phyloP scores from a whole-genome alignment of 2,329 filamentous ascomycete species.

The Fusarium xyrophilum region DNA sequence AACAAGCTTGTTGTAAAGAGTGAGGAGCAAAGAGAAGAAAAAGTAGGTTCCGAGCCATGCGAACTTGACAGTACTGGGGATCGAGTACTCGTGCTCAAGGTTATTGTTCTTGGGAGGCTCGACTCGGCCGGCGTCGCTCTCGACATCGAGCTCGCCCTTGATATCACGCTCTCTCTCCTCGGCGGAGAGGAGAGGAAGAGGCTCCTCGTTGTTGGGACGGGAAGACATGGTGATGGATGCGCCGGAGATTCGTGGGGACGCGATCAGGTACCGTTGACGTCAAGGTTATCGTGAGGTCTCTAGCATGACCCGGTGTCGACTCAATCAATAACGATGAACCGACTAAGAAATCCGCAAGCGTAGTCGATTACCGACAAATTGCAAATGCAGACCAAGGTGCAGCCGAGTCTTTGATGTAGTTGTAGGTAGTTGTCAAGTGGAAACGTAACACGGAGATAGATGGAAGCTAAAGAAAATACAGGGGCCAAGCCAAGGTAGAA shows the following conservation, averaged over 20 bases:
- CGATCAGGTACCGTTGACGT: conserved; percentile 6
- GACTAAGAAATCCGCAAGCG: conserved; percentile 14
- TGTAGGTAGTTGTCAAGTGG: conserved; percentile 35
- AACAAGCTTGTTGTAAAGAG: conserved; percentile 66
- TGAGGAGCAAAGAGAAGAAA: conserved; percentile 56
- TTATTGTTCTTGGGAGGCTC: conserved; percentile 46
- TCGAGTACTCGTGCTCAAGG: conserved; percentile 55
- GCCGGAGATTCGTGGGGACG: conserved; percentile 17
- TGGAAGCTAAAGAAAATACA: conserved; percentile 38
- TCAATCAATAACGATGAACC: conserved; percentile 6
- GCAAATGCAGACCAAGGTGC: conserved; percentile 14
- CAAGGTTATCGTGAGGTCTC: conserved; percentile 9
- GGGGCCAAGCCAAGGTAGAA: conserved; percentile 27
- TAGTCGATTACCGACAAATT: conserved; percentile 23
- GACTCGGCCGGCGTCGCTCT: conserved; percentile 41
- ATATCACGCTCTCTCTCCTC: conserved; percentile 44
- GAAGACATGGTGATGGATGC: conserved; percentile 44
- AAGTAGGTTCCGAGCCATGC: conserved; percentile 61
- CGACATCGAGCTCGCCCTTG: conserved; percentile 45
- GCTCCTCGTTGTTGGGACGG: conserved; percentile 44
- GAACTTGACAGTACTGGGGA: conserved; percentile 55
- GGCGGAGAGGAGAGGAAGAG: conserved; percentile 43
- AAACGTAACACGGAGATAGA: conserved; percentile 31
- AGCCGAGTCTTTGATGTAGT: conserved; percentile 18
- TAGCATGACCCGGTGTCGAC: conserved; percentile 17